Conservation (phyloP, 2,329 filamentous ascomycete genomes). For the Colletotrichum lupini region DNA sequence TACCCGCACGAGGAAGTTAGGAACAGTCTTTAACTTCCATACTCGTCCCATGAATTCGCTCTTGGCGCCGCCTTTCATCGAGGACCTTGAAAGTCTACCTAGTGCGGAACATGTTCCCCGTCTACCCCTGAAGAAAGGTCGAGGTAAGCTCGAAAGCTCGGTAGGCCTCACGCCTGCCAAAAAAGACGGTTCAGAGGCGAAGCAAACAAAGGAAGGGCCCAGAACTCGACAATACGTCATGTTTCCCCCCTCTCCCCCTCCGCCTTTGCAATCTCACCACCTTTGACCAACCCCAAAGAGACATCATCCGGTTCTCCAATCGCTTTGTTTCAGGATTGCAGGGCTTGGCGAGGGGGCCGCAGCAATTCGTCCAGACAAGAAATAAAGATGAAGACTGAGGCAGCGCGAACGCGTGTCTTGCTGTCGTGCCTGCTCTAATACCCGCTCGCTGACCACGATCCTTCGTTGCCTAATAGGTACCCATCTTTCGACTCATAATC, state of each 20-base stretch:
- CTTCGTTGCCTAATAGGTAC: neutral
- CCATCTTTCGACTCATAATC: neutral
- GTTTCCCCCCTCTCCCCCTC: neutral
- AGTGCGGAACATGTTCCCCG: slow-evolving; percentile 1
- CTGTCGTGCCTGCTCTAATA: neutral
- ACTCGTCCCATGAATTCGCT: slow-evolving; percentile 1
- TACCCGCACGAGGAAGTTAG: neutral
- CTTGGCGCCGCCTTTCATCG: neutral
- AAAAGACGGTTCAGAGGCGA: neutral
- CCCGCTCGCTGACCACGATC: neutral
- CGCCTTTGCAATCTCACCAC: neutral
- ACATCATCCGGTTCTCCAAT: slow-evolving; percentile 11
- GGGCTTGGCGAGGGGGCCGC: slow-evolving; percentile 13
- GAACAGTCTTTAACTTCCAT: slow-evolving; percentile 4
- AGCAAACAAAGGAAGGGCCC: slow-evolving; percentile 4
- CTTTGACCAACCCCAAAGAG: neutral
- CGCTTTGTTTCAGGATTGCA: slow-evolving; percentile 13
- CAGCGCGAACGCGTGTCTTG: neutral
- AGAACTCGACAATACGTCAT: slow-evolving; percentile 9
- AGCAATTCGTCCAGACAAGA: neutral
- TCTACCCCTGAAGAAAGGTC: neutral
- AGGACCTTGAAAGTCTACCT: neutral
- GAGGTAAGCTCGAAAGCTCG: neutral
- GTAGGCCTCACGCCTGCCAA: neutral
- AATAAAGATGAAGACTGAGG: neutral